Base-by-base conservation (phyloP, 139 green algal genomes). In the Ettlia oleoabundans region DNA sequence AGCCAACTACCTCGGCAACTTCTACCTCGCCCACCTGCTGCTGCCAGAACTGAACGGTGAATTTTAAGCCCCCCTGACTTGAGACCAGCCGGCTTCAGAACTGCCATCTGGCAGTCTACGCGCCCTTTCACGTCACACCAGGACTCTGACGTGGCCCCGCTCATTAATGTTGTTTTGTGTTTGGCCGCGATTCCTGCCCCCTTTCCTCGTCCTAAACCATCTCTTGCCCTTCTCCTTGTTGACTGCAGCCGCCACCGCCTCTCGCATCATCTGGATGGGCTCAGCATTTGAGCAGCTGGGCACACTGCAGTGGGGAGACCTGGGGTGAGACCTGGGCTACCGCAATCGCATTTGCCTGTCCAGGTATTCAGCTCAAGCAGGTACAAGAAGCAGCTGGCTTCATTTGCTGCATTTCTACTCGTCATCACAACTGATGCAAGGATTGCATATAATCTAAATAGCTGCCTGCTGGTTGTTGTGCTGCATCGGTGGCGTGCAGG, bases 251-350 rank as follows among this genome's bases (percentile, higher is more conserved):
- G 75, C 75, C 61, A 62, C 75, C 3, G 58, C 75, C 40, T 67
- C 51, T 30, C 73, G 85, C 35, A 76, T 83, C 38, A 52, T 86
- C 32, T 84, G 72, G 75, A 75, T 82, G 85, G 61, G 28, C 62
- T 85, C 75, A 0, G 78, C 68, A 0, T 89, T 87, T 84, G 85
- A 89, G 76, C 81, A 82, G 75, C 75, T 89, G 69, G 85, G 81
- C 61, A 63, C 30, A 2, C n/a, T 89, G 47, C 38, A 82, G 42
- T 87, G 81, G 85, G 47, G 66, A 15, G 85, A 89, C 42, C 75
- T 89, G 6, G 83, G 81, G 76, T 78, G 65, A 42, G 51, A n/a
- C n/a, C n/a, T n/a, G 26, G 5, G 38, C 4, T 26, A 40, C 10
- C 42, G n/a, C n/a, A n/a, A n/a, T n/a, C n/a, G n/a, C n/a, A n/a